phyloP scores from a whole-genome alignment of 192 early-diverging fungal genomes.

The Gigaspora rosea region DNA sequence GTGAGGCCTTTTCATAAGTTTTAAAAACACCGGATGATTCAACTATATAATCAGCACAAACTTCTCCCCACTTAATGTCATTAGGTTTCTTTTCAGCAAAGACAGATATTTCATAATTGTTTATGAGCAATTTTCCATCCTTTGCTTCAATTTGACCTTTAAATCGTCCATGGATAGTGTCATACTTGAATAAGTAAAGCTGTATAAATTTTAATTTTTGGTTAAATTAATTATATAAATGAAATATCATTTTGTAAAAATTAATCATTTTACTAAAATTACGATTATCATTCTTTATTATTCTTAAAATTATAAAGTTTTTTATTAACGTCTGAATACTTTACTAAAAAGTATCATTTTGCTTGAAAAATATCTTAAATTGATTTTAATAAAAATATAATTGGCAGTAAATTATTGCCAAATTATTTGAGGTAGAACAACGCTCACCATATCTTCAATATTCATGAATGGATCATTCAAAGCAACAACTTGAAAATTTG shows the following conservation, averaged over 20 bases:
- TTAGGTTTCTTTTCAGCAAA: conserved; percentile 76
- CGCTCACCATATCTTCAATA: conserved; percentile 86
- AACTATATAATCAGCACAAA: conserved; percentile 89
- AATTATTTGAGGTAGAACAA: neutral
- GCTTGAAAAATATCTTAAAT: too few species aligned
- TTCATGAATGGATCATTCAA: conserved; percentile 62
- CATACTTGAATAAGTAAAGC: conserved; percentile 96
- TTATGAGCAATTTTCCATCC: conserved; percentile 88
- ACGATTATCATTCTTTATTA: too few species aligned
- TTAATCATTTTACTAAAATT: too few species aligned
- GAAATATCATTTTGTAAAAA: neutral
- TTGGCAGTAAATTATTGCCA: neutral
- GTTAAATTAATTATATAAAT: too few species aligned
- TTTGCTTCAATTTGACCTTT: conserved; percentile 78
- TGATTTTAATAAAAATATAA: too few species aligned
- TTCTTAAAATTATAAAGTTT: too few species aligned
- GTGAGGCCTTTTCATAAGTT: conserved; percentile 78
- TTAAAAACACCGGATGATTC: conserved; percentile 99
- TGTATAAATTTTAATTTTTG: conserved; percentile 26
- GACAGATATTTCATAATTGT: conserved; percentile 79
- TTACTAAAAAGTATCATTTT: too few species aligned
- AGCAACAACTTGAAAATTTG: conserved; percentile 1
- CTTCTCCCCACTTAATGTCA: conserved; percentile 86
- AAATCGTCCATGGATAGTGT: conserved; percentile 97
- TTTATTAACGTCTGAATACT: too few species aligned